These are phyloP conservation scores for Podospora pseudocomata DNA, from an alignment of 495 filamentous ascomycete genomes.

Conservation along the genomic window DNA sequence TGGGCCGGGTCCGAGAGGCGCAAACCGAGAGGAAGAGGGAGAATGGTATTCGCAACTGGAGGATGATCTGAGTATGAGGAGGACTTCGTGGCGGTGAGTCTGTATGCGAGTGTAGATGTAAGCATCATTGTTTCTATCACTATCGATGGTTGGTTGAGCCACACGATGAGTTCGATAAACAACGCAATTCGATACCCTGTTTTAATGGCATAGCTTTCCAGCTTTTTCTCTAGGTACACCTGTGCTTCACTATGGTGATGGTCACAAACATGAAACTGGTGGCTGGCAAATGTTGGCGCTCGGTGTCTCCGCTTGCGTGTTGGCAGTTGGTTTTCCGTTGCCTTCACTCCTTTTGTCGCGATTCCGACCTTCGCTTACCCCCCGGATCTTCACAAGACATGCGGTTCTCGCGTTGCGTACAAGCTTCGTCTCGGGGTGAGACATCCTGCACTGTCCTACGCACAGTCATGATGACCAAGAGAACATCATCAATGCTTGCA, in stretches of 20 bases:
- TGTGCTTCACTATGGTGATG: neutral
- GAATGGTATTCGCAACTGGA: neutral
- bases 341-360: too few relatives aligned
- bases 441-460: neutral
- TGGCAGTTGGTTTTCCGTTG: neutral
- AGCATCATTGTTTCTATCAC: neutral
- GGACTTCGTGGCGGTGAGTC: neutral
- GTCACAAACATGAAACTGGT: neutral
- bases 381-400: neutral
- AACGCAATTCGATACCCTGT: neutral
- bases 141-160: neutral
- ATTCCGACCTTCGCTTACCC: neutral
- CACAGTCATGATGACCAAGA: neutral
- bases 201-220: too few relatives aligned
- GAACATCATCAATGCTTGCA: neutral
- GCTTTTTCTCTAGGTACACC: too few relatives aligned
- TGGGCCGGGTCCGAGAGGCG: neutral
- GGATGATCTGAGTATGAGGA: neutral
- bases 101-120: neutral
- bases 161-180: neutral
- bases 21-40: neutral
- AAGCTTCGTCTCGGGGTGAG: neutral
- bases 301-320: neutral
- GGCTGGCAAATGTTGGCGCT: neutral
- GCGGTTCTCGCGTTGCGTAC: neutral